Percentiles rank a stretch among this genome's conserved stretches.
Evolutionary conservation across 2,329 filamentous ascomycete genomes (phyloP).

Genomic region (Neofusicoccum parvum): DNA sequence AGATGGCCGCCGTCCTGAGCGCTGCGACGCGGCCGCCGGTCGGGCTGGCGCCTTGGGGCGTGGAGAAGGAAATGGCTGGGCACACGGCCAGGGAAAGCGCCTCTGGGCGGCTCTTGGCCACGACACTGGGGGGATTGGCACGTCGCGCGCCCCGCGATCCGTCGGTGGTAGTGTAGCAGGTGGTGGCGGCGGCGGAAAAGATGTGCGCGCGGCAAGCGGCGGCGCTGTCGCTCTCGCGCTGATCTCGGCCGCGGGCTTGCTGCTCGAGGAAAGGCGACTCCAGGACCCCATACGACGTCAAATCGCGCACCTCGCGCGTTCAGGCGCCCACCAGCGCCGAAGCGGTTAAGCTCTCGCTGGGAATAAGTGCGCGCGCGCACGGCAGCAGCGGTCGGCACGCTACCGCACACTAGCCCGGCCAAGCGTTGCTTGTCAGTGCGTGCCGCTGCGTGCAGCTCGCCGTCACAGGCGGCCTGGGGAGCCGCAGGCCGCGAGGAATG

Average conservation of each 20-base stretch:
- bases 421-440: conserved; percentile 10
- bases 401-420: conserved; percentile 7
- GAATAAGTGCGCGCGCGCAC: conserved; percentile 10
- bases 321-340: conserved; percentile 16
- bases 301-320: conserved; percentile 16
- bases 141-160: conserved; percentile 9
- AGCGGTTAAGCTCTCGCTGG: conserved; percentile 2
- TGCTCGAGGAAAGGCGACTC: conserved; percentile 7
- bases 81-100: neutral
- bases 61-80: neutral
- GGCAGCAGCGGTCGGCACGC: conserved; percentile 6
- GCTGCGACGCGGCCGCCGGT: neutral
- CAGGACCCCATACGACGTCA: conserved; percentile 18
- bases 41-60: neutral
- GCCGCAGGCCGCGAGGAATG: neutral
- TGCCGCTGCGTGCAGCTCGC: conserved; percentile 7
- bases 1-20: neutral
- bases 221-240: conserved; percentile 17
- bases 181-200: conserved; percentile 17
- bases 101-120: conserved; percentile 11
- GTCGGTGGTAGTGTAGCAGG: neutral
- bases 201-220: conserved; percentile 10
- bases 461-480: neutral
- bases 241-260: conserved; percentile 12
- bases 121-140: conserved; percentile 14